Base-by-base conservation (phyloP, 805 yeast genomes). In the Pichia rugopelliculosa region DNA sequence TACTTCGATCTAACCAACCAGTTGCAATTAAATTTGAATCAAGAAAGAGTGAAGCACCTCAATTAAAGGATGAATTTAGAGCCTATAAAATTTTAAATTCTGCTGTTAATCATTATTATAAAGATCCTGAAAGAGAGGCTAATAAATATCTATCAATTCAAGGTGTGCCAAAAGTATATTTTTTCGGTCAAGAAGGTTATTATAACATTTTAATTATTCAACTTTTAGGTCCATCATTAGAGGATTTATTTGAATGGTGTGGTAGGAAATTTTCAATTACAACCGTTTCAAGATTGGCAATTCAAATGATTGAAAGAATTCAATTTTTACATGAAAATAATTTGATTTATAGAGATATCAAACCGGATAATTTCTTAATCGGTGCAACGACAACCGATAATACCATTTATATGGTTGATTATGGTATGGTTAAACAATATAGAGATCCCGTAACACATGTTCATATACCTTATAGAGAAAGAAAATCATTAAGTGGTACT, bases 181-280 rank as follows among this genome's bases (percentile, higher is more conserved):
- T 84, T 64, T 85, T 82, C 62, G 93, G 93, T 17, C 93, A 85
- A 62, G 93, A 85, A 61, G 93, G 95, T 15, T 75, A 84, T 54
- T 89, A 85, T 59, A 83, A 83, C 61, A 83, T 85, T 41, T 68
- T 85, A 53, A 85, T 85, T 27, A 83, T 85, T 54, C 93, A 85
- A 61, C 68, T 85, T 49, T 70, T 85, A 51, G 99, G 95, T 3
- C 93, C 95, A 0, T 84, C 91, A 2, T 66, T 85, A 50, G 95
- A 85, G 59, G 95, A 85, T 66, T 69, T 85, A 57, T 85, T 85
- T 67, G 95, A 85, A 62, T 85, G 95, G 95, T 85, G 95, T 69
- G 89, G 89, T 3, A 71, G 93, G 48, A 75, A 76, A 53, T 86
- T 85, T 56, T 73, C 82, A 38, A 76, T 80, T 37, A 79, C 83